Conservation (phyloP, 495 filamentous ascomycete species). For the Penicillium paradoxum region DNA sequence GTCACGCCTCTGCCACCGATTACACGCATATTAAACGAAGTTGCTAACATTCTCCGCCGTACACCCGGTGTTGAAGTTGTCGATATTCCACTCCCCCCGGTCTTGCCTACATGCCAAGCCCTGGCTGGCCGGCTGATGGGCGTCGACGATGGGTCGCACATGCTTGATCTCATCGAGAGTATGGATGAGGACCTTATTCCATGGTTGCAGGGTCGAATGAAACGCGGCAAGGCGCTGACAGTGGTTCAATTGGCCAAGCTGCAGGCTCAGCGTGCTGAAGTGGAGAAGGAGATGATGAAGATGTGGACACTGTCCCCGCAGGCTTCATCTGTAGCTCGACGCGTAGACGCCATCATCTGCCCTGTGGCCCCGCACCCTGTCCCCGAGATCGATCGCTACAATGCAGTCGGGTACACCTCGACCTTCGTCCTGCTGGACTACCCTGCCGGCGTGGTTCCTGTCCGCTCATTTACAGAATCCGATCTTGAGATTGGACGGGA, state of each 20-base stretch:
- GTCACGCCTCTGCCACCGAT: slow-evolving; percentile 57
- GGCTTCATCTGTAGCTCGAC: slow-evolving; percentile 17
- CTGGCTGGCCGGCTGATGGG: slow-evolving; percentile 55
- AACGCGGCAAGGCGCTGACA: slow-evolving; percentile 35
- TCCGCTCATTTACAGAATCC: slow-evolving; percentile 40
- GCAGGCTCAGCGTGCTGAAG: slow-evolving; percentile 43
- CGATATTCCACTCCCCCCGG: slow-evolving; percentile 44
- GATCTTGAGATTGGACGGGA: slow-evolving; percentile 48
- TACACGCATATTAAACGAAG: slow-evolving; percentile 47
- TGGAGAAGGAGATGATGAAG: slow-evolving; percentile 51
- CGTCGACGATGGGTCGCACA: slow-evolving; percentile 48
- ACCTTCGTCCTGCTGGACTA: slow-evolving; percentile 59
- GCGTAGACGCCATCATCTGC: slow-evolving; percentile 51
- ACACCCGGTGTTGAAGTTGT: slow-evolving; percentile 48
- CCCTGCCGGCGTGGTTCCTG: slow-evolving; percentile 54
- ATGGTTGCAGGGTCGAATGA: slow-evolving; percentile 50
- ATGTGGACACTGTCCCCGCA: slow-evolving; percentile 43
- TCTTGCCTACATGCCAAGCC: slow-evolving; percentile 47
- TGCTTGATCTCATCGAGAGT: slow-evolving; percentile 50
- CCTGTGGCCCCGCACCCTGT: slow-evolving; percentile 59
- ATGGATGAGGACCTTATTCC: slow-evolving; percentile 54
- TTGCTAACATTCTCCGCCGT: slow-evolving; percentile 36
- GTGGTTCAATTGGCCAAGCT: slow-evolving; percentile 44
- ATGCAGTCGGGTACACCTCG: slow-evolving; percentile 56
- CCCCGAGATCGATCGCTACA: slow-evolving; percentile 58